A percentile compares a stretch with the other conserved stretches of the same genome.
phyloP scores from a whole-genome alignment of 495 filamentous ascomycete genomes.

The Penicillium paradoxum region DNA sequence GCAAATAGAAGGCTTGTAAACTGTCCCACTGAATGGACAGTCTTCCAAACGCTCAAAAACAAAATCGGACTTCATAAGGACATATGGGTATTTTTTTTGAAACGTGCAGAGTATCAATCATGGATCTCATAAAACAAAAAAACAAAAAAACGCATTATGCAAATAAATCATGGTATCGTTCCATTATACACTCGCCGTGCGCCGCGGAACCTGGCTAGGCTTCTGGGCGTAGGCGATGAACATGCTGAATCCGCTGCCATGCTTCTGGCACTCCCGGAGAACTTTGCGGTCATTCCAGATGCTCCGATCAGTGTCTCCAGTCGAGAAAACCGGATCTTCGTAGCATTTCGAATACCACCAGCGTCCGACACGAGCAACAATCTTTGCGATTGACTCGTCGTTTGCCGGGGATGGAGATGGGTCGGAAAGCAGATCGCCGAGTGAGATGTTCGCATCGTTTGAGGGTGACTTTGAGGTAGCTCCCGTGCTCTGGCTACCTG shows the following conservation, averaged over 20 bases:
- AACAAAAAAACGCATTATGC: neutral
- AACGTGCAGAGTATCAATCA: neutral
- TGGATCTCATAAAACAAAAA: conserved; percentile 4
- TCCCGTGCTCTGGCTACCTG: conserved; percentile 19
- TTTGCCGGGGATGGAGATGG: conserved; percentile 48
- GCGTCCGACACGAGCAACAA: conserved; percentile 84
- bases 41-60: neutral
- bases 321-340: conserved; percentile 58
- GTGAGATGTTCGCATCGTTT: conserved; percentile 50
- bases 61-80: neutral
- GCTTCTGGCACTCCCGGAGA: conserved; percentile 78
- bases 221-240: conserved; percentile 90
- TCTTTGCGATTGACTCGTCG: conserved; percentile 81
- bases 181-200: conserved; percentile 53
- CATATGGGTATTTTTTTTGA: conserved; percentile 8
- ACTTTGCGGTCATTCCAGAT: conserved; percentile 78
- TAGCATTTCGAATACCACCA: conserved; percentile 98
- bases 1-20: neutral
- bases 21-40: too few relatives aligned
- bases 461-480: conserved; percentile 29
- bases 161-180: neutral
- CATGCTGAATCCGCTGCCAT: conserved; percentile 81
- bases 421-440: conserved; percentile 67
- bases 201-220: conserved; percentile 52
- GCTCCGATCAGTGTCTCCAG: conserved; percentile 48